A percentile compares a stretch with the other conserved stretches of the same genome.
phyloP scores from a whole-genome alignment of 805 yeast species.

The Metschnikowia hibisci region DNA sequence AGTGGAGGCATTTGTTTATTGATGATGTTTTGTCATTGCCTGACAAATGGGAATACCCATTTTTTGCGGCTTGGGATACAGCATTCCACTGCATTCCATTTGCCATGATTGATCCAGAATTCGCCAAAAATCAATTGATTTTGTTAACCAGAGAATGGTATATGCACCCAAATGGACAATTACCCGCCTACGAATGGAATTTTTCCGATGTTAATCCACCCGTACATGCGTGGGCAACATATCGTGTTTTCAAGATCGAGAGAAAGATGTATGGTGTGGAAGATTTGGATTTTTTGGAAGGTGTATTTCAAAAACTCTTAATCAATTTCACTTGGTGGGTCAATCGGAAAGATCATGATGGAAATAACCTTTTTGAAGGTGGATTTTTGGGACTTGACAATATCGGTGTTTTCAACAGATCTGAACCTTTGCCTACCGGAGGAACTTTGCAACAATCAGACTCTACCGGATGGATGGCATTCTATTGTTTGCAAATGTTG shows the following conservation, averaged over 20 bases:
- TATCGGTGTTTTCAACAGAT: constrained; percentile 87
- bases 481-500: constrained; percentile 84
- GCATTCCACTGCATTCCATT: constrained; percentile 92
- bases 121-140: constrained; percentile 85
- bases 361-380: constrained; percentile 89
- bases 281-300: constrained; percentile 78
- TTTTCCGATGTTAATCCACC: constrained; percentile 96
- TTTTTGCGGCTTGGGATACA: constrained; percentile 96
- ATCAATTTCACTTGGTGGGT: constrained; percentile 98
- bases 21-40: constrained; percentile 87
- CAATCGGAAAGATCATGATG: constrained; percentile 80
- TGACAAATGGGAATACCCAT: constrained; percentile 95
- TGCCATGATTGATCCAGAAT: constrained; percentile 90
- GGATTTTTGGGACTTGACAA: constrained; percentile 92
- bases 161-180: constrained; percentile 97
- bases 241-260: constrained; percentile 82
- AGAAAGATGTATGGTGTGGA: constrained; percentile 77
- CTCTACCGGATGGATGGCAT: constrained; percentile 98
- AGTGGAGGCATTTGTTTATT: constrained; percentile 85
- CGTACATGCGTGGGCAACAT: constrained; percentile 94
- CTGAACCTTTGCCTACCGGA: constrained; percentile 91
- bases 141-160: constrained; percentile 91
- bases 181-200: constrained; percentile 97
- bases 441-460: constrained; percentile 90
- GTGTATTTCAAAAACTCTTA: constrained; percentile 88